phyloP scores from a whole-genome alignment of 2,329 filamentous ascomycete species.

The Calonectria pseudoturangicola region DNA sequence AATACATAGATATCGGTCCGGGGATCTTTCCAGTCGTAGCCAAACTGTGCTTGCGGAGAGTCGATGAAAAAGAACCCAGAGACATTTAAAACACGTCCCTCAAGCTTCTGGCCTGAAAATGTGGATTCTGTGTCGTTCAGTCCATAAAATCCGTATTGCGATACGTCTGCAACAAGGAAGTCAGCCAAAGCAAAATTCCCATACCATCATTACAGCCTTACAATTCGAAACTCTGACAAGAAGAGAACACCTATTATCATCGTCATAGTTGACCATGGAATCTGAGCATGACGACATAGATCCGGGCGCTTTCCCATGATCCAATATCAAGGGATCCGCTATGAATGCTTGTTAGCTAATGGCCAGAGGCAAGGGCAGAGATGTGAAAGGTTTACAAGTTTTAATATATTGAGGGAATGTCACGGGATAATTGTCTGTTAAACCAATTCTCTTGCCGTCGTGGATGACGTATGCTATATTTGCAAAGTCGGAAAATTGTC shows the following conservation, averaged over 20 bases:
- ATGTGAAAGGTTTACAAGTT: not conserved
- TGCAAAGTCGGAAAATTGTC: not conserved
- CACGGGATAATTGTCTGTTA: not conserved
- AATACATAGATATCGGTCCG: not conserved
- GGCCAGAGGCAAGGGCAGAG: too few relatives aligned
- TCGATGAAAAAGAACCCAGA: not conserved
- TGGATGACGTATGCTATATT: not conserved
- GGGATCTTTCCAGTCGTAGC: not conserved
- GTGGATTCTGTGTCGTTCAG: not conserved
- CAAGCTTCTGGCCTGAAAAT: not conserved
- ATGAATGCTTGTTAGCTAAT: not conserved
- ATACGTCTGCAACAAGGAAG: not conserved
- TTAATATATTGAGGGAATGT: not conserved
- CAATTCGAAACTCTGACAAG: not conserved
- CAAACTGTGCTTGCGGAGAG: not conserved
- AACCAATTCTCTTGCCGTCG: not conserved
- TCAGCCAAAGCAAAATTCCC: not conserved
- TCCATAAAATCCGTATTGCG: not conserved
- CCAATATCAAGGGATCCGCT: not conserved
- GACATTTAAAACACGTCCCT: not conserved
- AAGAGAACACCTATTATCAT: not conserved
- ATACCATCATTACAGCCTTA: not conserved
- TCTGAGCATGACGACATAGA: not conserved
- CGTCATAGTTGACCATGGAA: not conserved
- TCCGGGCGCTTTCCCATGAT: not conserved